Percentiles rank a stretch among this genome's conserved stretches.
Conservation (phyloP, 2,329 filamentous ascomycete species). For the Fusarium buxicola region DNA sequence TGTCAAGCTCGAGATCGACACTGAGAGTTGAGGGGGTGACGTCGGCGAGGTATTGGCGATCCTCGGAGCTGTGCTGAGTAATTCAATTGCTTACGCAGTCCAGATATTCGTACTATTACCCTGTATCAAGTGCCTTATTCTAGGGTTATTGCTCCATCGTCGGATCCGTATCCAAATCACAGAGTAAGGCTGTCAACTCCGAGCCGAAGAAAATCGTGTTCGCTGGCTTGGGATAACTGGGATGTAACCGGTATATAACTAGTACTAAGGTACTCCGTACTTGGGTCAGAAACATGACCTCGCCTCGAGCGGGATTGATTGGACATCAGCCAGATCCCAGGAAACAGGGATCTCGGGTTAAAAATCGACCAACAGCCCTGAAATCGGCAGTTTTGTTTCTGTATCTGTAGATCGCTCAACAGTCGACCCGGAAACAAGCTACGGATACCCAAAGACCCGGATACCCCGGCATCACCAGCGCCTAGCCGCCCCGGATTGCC, state of each 20-base stretch:
- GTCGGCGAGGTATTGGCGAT: constrained; percentile 1
- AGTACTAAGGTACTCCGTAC: too few relatives aligned
- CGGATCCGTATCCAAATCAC: neutral
- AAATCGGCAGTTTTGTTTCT: neutral
- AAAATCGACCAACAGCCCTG: neutral
- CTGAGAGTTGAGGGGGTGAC: constrained; percentile 3
- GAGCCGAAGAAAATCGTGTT: too few relatives aligned
- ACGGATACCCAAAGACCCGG: neutral
- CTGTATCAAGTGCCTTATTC: too few relatives aligned
- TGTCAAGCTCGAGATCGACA: constrained; percentile 1
- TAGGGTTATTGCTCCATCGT: too few relatives aligned
- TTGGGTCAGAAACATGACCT: too few relatives aligned
- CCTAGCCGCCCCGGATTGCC: neutral
- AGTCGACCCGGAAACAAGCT: neutral
- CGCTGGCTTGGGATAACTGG: too few relatives aligned
- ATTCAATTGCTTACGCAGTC: neutral
- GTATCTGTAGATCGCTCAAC: too few relatives aligned
- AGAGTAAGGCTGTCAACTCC: constrained; percentile 1
- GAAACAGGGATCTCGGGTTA: neutral
- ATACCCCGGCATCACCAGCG: constrained; percentile 13
- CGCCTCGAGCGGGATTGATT: neutral
- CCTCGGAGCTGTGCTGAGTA: neutral
- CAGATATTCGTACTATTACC: neutral
- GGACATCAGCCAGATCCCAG: neutral
- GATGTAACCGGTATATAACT: too few relatives aligned